A percentile compares a stretch with the other conserved stretches of the same genome.
These are phyloP conservation scores for Akanthomyces dipterigenus DNA, from an alignment of 2,329 filamentous ascomycete species.

Conservation along the genomic window DNA sequence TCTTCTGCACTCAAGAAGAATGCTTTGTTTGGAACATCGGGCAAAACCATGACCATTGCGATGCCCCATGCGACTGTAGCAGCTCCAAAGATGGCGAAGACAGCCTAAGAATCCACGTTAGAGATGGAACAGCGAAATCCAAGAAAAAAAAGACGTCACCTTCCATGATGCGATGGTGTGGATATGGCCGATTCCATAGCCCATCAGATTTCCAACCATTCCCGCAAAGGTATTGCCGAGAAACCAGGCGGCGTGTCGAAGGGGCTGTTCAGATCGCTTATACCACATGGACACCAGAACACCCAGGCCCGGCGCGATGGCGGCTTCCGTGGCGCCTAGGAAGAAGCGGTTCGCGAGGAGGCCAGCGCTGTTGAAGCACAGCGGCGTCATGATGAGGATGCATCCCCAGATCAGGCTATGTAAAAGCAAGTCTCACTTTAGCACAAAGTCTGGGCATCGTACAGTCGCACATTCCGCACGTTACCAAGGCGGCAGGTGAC, in stretches of 20 bases:
- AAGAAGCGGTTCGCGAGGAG: slow-evolving; percentile 27
- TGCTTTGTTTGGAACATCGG: slow-evolving; percentile 20
- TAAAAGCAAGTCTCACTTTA: background rate
- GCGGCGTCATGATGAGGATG: slow-evolving; percentile 37
- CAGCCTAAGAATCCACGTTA: background rate
- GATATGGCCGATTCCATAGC: slow-evolving; percentile 21
- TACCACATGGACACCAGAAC: slow-evolving; percentile 30
- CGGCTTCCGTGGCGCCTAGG: slow-evolving; percentile 26
- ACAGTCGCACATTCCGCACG: no score
- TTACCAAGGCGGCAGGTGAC: background rate
- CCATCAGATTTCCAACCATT: slow-evolving; percentile 20
- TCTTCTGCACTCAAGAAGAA: slow-evolving; percentile 23
- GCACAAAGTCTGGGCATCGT: background rate
- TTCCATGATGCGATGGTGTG: slow-evolving; percentile 12
- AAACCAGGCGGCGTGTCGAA: slow-evolving; percentile 24
- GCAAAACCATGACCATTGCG: slow-evolving; percentile 17
- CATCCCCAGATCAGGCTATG: slow-evolving; percentile 25
- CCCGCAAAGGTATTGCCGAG: slow-evolving; percentile 21
- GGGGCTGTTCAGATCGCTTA: slow-evolving; percentile 23
- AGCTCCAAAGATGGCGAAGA: slow-evolving; percentile 12
- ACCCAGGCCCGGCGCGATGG: slow-evolving; percentile 24
- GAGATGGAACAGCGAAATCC: background rate
- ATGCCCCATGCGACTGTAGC: slow-evolving; percentile 7
- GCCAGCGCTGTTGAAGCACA: slow-evolving; percentile 17
- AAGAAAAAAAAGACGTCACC: background rate